A percentile compares a stretch with the other conserved stretches of the same genome.
phyloP scores from a whole-genome alignment of 75 land plant species.

The Pinus albicaulis region DNA sequence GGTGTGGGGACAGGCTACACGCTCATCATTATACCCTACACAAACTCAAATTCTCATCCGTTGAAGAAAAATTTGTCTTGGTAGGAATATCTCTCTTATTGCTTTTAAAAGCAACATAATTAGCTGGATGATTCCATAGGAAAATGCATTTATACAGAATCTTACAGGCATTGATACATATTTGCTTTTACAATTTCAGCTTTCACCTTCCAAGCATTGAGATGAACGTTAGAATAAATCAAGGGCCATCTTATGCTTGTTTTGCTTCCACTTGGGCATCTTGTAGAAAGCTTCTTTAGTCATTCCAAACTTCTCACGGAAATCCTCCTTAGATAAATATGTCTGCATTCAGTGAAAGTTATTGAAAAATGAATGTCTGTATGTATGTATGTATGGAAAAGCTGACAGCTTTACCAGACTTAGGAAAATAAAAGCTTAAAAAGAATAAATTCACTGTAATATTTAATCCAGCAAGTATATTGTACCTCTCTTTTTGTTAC shows the following conservation, averaged over 20 bases:
- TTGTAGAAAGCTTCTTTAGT: constrained; percentile 50
- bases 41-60: neutral
- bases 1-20: neutral
- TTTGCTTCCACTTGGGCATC: constrained; percentile 83
- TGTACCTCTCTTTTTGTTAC: constrained; percentile 82
- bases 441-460: neutral
- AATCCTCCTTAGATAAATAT: constrained; percentile 65
- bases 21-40: neutral
- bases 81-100: neutral
- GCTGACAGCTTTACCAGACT: neutral
- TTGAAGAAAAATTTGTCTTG: constrained; percentile 8
- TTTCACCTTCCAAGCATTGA: neutral
- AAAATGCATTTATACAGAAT: constrained; percentile 9
- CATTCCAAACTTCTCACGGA: constrained; percentile 76
- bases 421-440: neutral
- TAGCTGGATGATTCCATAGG: neutral
- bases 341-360: constrained; percentile 28
- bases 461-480: neutral
- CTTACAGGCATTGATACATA: constrained; percentile 9
- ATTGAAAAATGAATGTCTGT: neutral
- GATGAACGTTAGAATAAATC: constrained; percentile 41
- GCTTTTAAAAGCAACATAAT: constrained; percentile 1
- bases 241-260: constrained; percentile 63
- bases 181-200: constrained; percentile 1
- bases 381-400: neutral